Conservation (phyloP, 805 yeast genomes). For the Saccharomyces kudriavzevii region DNA sequence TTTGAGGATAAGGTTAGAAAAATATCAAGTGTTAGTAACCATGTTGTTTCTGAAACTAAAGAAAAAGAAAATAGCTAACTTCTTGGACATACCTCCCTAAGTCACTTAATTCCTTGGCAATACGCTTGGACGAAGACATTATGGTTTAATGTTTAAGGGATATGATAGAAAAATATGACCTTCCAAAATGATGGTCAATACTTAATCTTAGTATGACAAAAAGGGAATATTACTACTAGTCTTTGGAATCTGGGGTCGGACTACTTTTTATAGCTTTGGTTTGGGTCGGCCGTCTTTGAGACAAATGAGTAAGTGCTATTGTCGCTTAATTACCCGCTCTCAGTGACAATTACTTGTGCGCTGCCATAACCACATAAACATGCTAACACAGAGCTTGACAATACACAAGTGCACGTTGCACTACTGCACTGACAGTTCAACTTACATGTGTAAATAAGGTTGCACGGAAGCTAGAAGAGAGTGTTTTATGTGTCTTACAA, state of each 20-base stretch:
- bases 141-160: neutral
- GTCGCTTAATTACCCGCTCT: neutral
- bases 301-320: neutral
- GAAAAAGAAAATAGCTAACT: neutral
- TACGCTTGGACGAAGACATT: constrained; percentile 7
- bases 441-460: neutral
- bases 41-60: neutral
- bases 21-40: neutral
- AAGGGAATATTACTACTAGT: neutral
- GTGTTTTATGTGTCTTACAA: neutral
- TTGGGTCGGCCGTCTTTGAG: neutral
- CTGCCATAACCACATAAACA: neutral
- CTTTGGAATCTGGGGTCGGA: neutral
- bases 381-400: neutral
- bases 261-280: neutral
- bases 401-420: neutral
- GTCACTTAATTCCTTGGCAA: constrained; percentile 9
- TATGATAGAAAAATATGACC: neutral
- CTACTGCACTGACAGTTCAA: neutral
- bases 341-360: neutral
- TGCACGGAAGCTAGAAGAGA: too few species aligned
- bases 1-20: constrained; percentile 18
- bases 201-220: neutral
- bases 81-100: constrained; percentile 1
- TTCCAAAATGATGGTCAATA: neutral